phyloP scores from a whole-genome alignment of 768 basidiomycete species.

The Tricholoma terreum region DNA sequence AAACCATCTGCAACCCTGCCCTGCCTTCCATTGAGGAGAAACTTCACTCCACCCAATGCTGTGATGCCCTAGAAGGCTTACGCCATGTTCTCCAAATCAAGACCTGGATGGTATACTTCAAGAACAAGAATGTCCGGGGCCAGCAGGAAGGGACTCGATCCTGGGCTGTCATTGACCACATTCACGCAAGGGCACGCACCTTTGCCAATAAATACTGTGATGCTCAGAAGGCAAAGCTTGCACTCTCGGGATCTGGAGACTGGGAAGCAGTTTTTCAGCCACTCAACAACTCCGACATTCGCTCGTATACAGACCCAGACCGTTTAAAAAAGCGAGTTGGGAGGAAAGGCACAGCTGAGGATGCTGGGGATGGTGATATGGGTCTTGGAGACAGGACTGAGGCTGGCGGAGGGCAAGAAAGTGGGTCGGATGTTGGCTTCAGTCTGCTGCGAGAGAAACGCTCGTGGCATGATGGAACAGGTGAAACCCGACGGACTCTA shows the following conservation, averaged over 20 bases:
- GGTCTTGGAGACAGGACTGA: background rate
- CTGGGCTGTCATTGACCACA: constrained; percentile 15
- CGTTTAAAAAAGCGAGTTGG: background rate
- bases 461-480: background rate
- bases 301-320: constrained; percentile 8
- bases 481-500: background rate
- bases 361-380: background rate
- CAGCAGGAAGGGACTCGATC: constrained; percentile 22
- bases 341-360: background rate
- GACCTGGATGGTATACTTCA: constrained; percentile 17
- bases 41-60: constrained; percentile 20
- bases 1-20: background rate
- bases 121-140: constrained; percentile 19
- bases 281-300: constrained; percentile 6
- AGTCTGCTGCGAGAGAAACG: background rate
- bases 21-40: constrained; percentile 16
- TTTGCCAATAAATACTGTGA: background rate
- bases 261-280: constrained; percentile 7
- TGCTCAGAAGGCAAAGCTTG: background rate
- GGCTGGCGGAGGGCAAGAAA: background rate
- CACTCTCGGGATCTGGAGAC: background rate
- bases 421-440: too few species aligned
- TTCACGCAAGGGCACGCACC: background rate
- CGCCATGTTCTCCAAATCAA: constrained; percentile 18
- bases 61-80: constrained; percentile 15